Evolutionary conservation across 441 rosid species (phyloP).

Genomic region (Hura crepitans): DNA sequence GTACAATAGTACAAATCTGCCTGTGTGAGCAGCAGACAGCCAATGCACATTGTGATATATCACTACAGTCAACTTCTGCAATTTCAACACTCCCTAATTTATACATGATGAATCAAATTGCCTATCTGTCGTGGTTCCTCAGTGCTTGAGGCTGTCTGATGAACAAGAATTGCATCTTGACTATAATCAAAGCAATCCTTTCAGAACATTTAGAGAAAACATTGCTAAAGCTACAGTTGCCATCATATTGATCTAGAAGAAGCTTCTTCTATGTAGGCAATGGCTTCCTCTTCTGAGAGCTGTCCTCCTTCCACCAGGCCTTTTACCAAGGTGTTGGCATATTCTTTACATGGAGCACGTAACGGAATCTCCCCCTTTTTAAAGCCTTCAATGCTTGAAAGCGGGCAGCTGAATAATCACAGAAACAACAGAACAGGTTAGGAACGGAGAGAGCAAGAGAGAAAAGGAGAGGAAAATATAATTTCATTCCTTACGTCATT

Average conservation of each 20-base stretch:
- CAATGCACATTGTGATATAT: background rate
- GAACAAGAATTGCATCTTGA: too few relatives aligned
- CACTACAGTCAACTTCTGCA: too few relatives aligned
- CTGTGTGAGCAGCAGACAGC: too few relatives aligned
- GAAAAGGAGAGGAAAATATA: background rate
- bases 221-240: background rate
- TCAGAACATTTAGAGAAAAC: background rate
- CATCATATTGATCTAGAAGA: slow-evolving; percentile 42
- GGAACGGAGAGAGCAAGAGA: background rate
- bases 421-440: background rate
- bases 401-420: slow-evolving; percentile 48
- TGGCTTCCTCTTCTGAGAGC: slow-evolving; percentile 56
- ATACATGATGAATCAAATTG: background rate
- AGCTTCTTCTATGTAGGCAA: slow-evolving; percentile 57
- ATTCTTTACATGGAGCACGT: slow-evolving; percentile 44
- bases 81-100: background rate
- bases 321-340: slow-evolving; percentile 45
- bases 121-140: background rate
- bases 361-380: slow-evolving; percentile 49
- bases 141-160: too few relatives aligned
- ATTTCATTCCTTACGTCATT: slow-evolving; percentile 55
- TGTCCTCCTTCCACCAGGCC: slow-evolving; percentile 82
- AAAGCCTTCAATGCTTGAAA: slow-evolving; percentile 35
- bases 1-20: too few relatives aligned
- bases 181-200: background rate